Conservation (phyloP, 202 grass and related monocot genomes). For the Elaeis oleifera region DNA sequence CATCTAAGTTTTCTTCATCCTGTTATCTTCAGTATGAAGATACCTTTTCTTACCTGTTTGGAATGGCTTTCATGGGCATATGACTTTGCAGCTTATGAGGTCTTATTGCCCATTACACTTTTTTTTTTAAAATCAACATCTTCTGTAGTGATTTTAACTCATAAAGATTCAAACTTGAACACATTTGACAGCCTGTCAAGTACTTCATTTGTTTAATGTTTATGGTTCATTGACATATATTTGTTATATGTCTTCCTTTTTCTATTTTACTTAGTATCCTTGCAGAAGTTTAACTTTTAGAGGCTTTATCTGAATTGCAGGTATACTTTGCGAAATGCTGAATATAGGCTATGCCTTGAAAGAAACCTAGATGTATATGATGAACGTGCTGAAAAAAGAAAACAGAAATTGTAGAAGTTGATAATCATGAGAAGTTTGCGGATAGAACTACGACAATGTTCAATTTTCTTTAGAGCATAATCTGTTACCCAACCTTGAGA, state of each 20-base stretch:
- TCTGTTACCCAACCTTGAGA: constrained; percentile 20
- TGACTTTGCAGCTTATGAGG: no score
- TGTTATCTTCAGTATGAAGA: no score
- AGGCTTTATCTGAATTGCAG: constrained; percentile 26
- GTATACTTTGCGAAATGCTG: constrained; percentile 86
- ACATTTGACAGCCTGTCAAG: no score
- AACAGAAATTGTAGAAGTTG: constrained; percentile 29
- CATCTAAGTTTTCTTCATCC: no score
- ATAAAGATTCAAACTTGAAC: no score
- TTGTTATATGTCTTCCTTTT: not conserved
- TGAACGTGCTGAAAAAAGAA: constrained; percentile 44
- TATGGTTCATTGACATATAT: no score
- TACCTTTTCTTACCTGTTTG: no score
- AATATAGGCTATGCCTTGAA: constrained; percentile 88
- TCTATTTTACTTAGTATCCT: not conserved
- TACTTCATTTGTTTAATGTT: no score
- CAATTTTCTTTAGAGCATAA: constrained; percentile 45
- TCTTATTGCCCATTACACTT: no score
- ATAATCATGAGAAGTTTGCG: constrained; percentile 19
- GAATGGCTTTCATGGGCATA: no score
- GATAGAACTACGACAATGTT: constrained; percentile 38
- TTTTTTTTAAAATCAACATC: no score
- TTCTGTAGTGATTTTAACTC: no score
- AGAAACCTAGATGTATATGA: constrained; percentile 65
- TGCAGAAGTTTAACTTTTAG: constrained; percentile 7